Evolutionary conservation across 176 grass and related monocot species (phyloP), one percentile per base, ranked within the genome.

Genomic region (Poa pratensis): DNA sequence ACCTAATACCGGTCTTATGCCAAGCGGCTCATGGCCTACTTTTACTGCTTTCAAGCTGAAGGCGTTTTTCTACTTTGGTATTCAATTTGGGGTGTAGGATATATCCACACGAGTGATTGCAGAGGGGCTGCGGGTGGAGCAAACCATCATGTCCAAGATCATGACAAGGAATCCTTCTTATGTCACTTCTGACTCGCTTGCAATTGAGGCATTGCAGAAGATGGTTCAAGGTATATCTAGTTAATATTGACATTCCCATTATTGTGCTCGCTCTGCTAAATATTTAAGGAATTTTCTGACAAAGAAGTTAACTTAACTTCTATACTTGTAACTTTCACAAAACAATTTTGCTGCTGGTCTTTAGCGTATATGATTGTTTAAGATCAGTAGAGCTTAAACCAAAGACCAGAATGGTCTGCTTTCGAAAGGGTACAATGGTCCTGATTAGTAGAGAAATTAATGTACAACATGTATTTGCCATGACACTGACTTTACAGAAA

Each of bases 121-220:
- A 20, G 94, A 96, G 71, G 94, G 93, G 59, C 86, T 99, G 79
- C 90, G 90, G 65, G 90, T 94, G 58, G 91, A 96, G 90, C 96
- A 99, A 81, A 96, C 96, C 11, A 75, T 88, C 17, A 86, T 96
- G 64, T 92, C 88, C n/a, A 99, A 96, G 90, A 90, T 99, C 58
- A 96, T 99, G 96, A 99, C 93, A 7, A 65, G 93, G 83, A 98
- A 91, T 69, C 93, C 96, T 12, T 17, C 73, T 55, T 99, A 91
- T 87, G 94, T 96, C 11, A 92, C 94, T 77, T 82, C 94, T 22
- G 94, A 99, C 30, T 82, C 88, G 20, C 85, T 92, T 52, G 94
- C 96, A 30, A 99, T 92, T 80, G 96, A 99, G 55, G 96, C 96
- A 53, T 81, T 99, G 80, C 96, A 99, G 69, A 99, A 96, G 86